phyloP scores from a whole-genome alignment of 306 rosid species.

The Medicago truncatula region MtrunA17r5.0-ANR NC_053045.1:27162501-27163000 shows the following conservation, averaged over 20 bases:
- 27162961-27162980: constrained; percentile 45
- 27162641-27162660: constrained; percentile 33
- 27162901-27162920: constrained; percentile 46
- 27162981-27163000: constrained; percentile 53
- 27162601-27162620: not conserved
- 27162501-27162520: not conserved
- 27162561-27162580: constrained; percentile 21
- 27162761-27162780: constrained; percentile 9
- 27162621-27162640: constrained; percentile 22
- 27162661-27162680: constrained; percentile 22
- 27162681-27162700: constrained; percentile 30
- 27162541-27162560: constrained; percentile 1
- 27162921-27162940: constrained; percentile 70
- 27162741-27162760: constrained; percentile 36
- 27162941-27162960: constrained; percentile 69
- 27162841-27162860: constrained; percentile 88
- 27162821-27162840: constrained; percentile 85
- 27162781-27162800: constrained; percentile 71
- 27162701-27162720: constrained; percentile 36
- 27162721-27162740: constrained; percentile 17
- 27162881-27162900: constrained; percentile 51
- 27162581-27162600: not conserved
- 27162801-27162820: constrained; percentile 82
- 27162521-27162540: not conserved
- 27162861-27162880: constrained; percentile 82